Base-by-base conservation (phyloP, 176 grass and related monocot species). In the Aegilops longissima region DNA sequence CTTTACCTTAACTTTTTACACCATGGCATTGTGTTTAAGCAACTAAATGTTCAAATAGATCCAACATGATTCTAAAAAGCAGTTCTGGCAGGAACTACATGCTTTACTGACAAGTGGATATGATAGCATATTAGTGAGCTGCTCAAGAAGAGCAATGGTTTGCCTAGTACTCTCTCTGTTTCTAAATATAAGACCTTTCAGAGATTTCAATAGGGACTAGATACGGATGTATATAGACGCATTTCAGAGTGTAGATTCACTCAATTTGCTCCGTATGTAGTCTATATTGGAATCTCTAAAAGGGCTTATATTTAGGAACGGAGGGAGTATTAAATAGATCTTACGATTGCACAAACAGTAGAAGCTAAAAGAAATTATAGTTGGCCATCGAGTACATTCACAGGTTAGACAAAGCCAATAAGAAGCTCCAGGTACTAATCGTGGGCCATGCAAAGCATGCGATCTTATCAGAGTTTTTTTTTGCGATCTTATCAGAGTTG, bases 101-200 rank as follows among this genome's bases (percentile, higher is more conserved):
- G 14, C 65, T 67, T 34, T 34, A 30, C 29, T 67, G 65, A 17
- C 66, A 29, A 69, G 16, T 69, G 30, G 66, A 16, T 69, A 69
- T 69, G 49, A 73, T 35, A 64, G 29, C 75, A 77, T 61, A 63
- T 33, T 4, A 77, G 74, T 66, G 51, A 24, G 83, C 83, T 77
- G 12, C 40, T 75, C 7, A 86, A 80, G 25, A 66, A 80, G 62
- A 72, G 45, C 8, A 73, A 35, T 44, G 27, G 18, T 72, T 35
- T 47, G 52, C 66, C 38, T 61, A 45, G 25, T 35, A 35, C 34
- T 31, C 31, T 31, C 31, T 31, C 31, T 31, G 31, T 31, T 31
- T 3, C 31, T 31, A 31, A 31, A 31, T 31, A 31, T 31, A 31
- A 31, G 31, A 31, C 31, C 31, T 31, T 31, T 31, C 31, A 31